A percentile compares a stretch with the other conserved stretches of the same genome.
These are phyloP conservation scores for Pseudogymnoascus sp. DNA, from an alignment of 2,329 filamentous ascomycete species.

Conservation along the genomic window DNA sequence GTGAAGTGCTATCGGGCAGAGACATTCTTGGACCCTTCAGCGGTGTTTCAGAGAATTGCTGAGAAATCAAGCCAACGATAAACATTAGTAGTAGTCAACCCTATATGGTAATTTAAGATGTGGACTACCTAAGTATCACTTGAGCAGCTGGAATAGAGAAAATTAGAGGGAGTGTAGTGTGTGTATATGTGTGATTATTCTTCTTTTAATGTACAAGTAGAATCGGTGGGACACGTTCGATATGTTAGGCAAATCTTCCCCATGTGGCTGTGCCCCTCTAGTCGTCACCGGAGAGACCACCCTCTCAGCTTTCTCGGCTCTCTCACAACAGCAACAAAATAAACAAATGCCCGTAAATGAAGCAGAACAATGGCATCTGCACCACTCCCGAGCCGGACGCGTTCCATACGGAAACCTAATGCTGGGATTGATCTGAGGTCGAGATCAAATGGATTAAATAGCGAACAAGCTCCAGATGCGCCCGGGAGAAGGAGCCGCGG, in stretches of 20 bases:
- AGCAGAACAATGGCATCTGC: constrained; percentile 7
- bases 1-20: no score
- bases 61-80: no score
- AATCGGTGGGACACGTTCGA: constrained; percentile 3
- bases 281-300: neutral
- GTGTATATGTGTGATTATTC: no score
- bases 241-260: constrained; percentile 5
- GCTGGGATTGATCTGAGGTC: constrained; percentile 5
- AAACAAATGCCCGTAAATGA: neutral
- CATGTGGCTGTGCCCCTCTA: neutral
- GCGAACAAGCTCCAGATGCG: constrained; percentile 4
- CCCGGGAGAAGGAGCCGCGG: constrained; percentile 5
- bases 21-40: no score
- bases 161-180: no score
- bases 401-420: constrained; percentile 19
- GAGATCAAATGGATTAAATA: neutral
- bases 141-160: no score
- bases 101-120: no score
- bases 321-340: constrained; percentile 6
- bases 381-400: constrained; percentile 19
- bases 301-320: neutral
- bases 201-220: constrained; percentile 11
- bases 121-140: no score
- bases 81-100: no score
- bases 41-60: no score